Evolutionary conservation across 2,329 filamentous ascomycete species (phyloP), one percentile per base, ranked within the genome.

Genomic region (Aspergillus sp.): DNA sequence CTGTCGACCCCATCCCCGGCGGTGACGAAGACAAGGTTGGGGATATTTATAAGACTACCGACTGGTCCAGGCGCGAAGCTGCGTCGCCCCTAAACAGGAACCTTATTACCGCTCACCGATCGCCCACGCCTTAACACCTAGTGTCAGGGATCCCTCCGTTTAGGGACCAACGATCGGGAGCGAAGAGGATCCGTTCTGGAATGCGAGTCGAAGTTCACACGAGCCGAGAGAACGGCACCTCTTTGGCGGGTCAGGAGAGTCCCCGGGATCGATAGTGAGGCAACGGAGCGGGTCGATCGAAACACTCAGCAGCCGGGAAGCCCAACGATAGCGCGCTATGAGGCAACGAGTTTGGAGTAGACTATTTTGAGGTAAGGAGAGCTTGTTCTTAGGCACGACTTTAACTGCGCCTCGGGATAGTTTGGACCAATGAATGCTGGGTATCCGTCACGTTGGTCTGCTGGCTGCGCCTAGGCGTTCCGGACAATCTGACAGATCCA

Each of bases 131-230:
- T 54, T 53, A 60, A 58, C 28, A 51, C 45, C 41, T 56, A 57
- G 48, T 28, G 39, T 51, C 56, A 39, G 58, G 43, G 28, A 55
- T 56, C 54, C 54, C 38, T 48, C 28, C 28, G 39, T 19, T 47
- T 52, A 36, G 32, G 52, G 52, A 38, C 60, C 56, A 56, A 49
- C 41, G 59, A 61, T 49, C 57, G 47, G 62, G 60, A 55, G 60
- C 39, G 59, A 56, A 48, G 60, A 55, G 52, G 61, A 61, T 65
- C 59, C 32, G 48, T 67, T 69, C 66, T 69, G 61, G 67, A 69
- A 69, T 63, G 56, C 57, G 59, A 61, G 58, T 65, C 54, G 58
- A 62, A 64, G 32, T 43, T 55, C 59, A 60, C 65, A 67, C 62
- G 66, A 63, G 68, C 65, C 54, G 50, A 52, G 59, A 65, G 19